Base-by-base conservation (phyloP, 768 basidiomycete species). In the Hygrophorus russula region DNA sequence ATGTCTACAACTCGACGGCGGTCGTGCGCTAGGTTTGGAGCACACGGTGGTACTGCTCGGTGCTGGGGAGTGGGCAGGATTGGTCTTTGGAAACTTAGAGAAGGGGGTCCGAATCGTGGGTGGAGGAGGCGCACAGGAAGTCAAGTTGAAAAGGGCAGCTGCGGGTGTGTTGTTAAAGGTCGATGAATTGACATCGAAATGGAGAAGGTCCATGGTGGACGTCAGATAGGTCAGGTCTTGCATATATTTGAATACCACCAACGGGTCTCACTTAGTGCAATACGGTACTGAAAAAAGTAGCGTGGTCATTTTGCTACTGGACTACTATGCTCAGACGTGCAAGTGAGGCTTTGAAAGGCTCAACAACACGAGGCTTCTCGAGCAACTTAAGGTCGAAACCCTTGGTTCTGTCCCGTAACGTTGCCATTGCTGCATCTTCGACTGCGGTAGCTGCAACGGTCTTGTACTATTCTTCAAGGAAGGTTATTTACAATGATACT, bases 151-250 rank as follows among this genome's bases (percentile, higher is more conserved):
- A 42, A 74, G 80, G 42, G 79, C 78, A 1, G 78, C 82, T 2
- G 89, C 88, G 1, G 88, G 87, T 0, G 82, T 92, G 1, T 57
- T 93, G 35, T 60, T 96, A 43, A 88, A 86, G 56, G 73, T 88
- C 4, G 83, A 90, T 41, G 78, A 80, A 49, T 61, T 88, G 13
- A 70, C 72, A 3, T 74, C 74, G 33, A 76, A 64, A 55, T 87
- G 83, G 82, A 66, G 74, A 31, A 69, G 77, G 37, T 73, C 76
- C 0, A 79, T 87, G 72, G 61, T 79, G 30, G 68, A 70, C 13
- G 15, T 43, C 19, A 45, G 44, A 17, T 24, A 29, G 12, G 6
- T 18, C n/a, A n/a, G n/a, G n/a, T n/a, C n/a, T n/a, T n/a, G n/a
- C n/a, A n/a, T n/a, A n/a, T n/a, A n/a, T n/a, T n/a, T n/a, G n/a